phyloP scores from a whole-genome alignment of 2,329 filamentous ascomycete species.

The Ramularia collo-cygni region DNA sequence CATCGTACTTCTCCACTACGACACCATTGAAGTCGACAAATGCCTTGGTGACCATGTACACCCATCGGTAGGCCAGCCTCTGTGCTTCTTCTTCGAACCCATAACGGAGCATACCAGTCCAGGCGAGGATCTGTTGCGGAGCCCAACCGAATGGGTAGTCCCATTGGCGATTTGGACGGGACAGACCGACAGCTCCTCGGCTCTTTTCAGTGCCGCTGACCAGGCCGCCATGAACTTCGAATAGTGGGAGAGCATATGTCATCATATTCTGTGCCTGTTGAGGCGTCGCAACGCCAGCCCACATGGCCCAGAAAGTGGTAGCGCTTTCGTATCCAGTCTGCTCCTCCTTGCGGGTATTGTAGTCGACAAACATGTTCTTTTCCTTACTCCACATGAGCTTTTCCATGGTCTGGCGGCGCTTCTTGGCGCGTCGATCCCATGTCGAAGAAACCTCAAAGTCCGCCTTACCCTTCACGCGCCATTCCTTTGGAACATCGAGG shows the following conservation, averaged over 20 bases:
- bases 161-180: constrained; percentile 93
- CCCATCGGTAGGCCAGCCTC: constrained; percentile 87
- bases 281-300: constrained; percentile 82
- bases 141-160: constrained; percentile 98
- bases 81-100: constrained; percentile 87
- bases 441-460: constrained; percentile 72
- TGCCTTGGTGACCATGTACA: constrained; percentile 97
- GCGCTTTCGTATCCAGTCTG: constrained; percentile 81
- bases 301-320: constrained; percentile 96
- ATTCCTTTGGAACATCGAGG: constrained; percentile 75
- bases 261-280: constrained; percentile 82
- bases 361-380: constrained; percentile 96
- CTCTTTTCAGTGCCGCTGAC: constrained; percentile 86
- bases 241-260: constrained; percentile 70
- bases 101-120: constrained; percentile 86
- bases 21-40: constrained; percentile 98
- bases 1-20: constrained; percentile 98
- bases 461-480: constrained; percentile 59
- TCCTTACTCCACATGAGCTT: constrained; percentile 91
- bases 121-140: constrained; percentile 95
- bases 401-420: constrained; percentile 78
- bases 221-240: constrained; percentile 82
- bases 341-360: constrained; percentile 75
- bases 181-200: constrained; percentile 68
- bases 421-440: constrained; percentile 85